A percentile compares a stretch with the other conserved stretches of the same genome.
Conservation (phyloP, 768 basidiomycete genomes). For the Mycena filopes region DNA sequence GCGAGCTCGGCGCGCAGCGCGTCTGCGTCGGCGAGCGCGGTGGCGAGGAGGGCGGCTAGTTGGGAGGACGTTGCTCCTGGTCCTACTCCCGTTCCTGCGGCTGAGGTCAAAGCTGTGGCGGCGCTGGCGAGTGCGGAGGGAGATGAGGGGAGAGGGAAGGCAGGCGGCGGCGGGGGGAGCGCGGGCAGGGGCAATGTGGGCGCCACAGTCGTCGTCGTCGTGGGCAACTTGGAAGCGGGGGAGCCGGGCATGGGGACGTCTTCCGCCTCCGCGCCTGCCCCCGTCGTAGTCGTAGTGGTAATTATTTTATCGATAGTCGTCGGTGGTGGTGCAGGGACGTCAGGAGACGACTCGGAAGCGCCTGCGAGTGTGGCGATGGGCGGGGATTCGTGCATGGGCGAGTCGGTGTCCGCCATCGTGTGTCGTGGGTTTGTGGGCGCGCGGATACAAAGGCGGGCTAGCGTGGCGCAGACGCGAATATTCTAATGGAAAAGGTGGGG, state of each 20-base stretch:
- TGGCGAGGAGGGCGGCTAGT: constrained; percentile 67
- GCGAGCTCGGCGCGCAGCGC: constrained; percentile 62
- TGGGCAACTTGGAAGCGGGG: not conserved
- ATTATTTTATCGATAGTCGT: not conserved
- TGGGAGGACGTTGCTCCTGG: constrained; percentile 63
- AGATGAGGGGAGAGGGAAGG: not conserved
- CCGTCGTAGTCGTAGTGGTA: not conserved
- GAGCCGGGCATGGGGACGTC: constrained; percentile 4
- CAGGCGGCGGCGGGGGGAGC: not conserved
- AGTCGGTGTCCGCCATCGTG: too few species aligned
- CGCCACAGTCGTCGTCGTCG: not conserved
- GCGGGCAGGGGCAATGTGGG: not conserved
- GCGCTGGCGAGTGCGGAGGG: constrained; percentile 26
- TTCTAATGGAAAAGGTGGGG: too few species aligned
- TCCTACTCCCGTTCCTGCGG: too few species aligned
- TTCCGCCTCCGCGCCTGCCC: not conserved
- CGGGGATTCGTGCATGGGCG: too few species aligned
- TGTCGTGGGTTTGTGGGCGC: too few species aligned
- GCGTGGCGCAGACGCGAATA: too few species aligned
- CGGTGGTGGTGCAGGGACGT: not conserved
- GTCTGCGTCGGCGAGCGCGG: constrained; percentile 65
- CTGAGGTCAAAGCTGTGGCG: too few species aligned
- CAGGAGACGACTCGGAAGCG: too few species aligned
- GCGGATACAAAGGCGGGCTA: too few species aligned
- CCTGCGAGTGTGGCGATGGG: too few species aligned